Evolutionary conservation across 805 yeast genomes (phyloP).

Genomic region (Metschnikowia matae): DNA sequence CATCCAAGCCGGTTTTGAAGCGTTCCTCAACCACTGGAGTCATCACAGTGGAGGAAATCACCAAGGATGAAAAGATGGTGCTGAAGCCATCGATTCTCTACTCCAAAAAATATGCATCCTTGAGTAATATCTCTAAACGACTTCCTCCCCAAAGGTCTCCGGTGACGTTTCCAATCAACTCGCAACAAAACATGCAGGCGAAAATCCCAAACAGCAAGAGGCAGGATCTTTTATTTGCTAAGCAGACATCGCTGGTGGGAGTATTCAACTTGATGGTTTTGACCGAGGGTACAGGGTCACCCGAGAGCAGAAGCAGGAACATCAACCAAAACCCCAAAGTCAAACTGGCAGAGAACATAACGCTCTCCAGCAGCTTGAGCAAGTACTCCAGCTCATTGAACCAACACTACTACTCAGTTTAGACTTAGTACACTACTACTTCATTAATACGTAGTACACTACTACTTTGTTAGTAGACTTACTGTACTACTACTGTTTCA

Average conservation of each 20-base stretch:
- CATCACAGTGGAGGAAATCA: constrained; percentile 30
- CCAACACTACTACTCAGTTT: too few relatives aligned
- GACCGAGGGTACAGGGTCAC: constrained; percentile 14
- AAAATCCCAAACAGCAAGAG: constrained; percentile 11
- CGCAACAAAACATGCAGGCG: constrained; percentile 14
- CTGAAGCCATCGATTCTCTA: constrained; percentile 36
- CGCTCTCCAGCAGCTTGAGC: constrained; percentile 34
- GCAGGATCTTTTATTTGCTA: constrained; percentile 24
- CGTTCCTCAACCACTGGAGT: constrained; percentile 43
- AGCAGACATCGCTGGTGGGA: constrained; percentile 41
- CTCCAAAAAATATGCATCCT: constrained; percentile 32
- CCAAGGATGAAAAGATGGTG: constrained; percentile 8
- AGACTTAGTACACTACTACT: too few relatives aligned
- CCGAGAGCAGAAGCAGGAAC: constrained; percentile 1
- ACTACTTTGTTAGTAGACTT: too few relatives aligned
- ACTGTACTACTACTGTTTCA: too few relatives aligned
- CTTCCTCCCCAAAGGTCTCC: constrained; percentile 12
- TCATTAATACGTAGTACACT: too few relatives aligned
- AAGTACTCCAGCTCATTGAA: constrained; percentile 24
- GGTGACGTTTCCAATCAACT: constrained; percentile 12
- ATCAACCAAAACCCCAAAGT: not conserved
- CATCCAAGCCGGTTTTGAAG: constrained; percentile 31
- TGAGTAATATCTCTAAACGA: constrained; percentile 27
- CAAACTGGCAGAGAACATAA: constrained; percentile 5
- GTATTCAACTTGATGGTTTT: constrained; percentile 37